Evolutionary conservation across 106 monocot species (phyloP).

Genomic region (Cymbidium sinense): DNA sequence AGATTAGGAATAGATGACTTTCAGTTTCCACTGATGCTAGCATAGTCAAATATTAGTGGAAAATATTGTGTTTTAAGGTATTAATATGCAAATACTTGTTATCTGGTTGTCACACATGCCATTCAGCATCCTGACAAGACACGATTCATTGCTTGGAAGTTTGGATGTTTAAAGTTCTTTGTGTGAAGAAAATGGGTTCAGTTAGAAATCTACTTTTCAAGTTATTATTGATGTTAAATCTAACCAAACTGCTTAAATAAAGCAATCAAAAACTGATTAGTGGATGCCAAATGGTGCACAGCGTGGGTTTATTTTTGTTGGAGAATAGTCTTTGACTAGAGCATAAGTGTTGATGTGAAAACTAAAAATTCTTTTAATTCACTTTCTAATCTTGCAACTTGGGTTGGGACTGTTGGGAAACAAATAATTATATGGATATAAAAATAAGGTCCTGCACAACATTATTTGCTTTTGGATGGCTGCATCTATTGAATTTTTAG

Average conservation of each 20-base stretch:
- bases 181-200: not conserved
- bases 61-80: not conserved
- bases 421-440: not conserved
- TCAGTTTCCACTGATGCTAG: not conserved
- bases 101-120: not conserved
- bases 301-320: too few species aligned
- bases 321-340: too few species aligned
- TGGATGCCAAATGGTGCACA: too few species aligned
- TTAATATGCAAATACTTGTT: not conserved
- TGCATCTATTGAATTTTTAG: slow-evolving; percentile 1
- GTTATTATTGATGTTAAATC: not conserved
- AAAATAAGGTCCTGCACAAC: not conserved
- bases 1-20: not conserved
- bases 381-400: too few species aligned
- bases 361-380: too few species aligned
- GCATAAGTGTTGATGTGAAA: too few species aligned
- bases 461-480: not conserved
- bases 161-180: not conserved
- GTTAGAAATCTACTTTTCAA: too few species aligned
- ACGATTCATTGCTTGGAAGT: not conserved
- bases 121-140: not conserved
- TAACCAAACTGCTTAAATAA: too few species aligned
- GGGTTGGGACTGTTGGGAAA: not conserved
- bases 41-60: not conserved
- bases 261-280: too few species aligned